Conservation (phyloP, 192 early-diverging fungal genomes). For the Backusella circina region DNA sequence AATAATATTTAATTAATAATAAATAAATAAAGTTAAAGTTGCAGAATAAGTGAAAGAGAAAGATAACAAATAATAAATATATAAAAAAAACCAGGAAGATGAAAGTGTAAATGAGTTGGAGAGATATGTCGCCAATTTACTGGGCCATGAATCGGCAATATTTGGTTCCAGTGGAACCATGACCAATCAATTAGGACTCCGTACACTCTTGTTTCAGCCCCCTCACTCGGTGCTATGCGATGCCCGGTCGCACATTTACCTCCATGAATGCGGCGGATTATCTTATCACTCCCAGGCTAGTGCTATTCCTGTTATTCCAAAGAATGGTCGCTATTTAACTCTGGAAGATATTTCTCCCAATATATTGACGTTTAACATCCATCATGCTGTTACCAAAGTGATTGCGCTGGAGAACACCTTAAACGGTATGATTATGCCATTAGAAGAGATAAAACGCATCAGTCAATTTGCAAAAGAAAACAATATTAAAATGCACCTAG, state of each 20-base stretch:
- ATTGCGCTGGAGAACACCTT: slow-evolving; percentile 90
- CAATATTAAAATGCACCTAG: slow-evolving; percentile 75
- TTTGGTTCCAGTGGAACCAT: slow-evolving; percentile 83
- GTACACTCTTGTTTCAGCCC: slow-evolving; percentile 65
- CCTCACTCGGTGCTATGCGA: slow-evolving; percentile 81
- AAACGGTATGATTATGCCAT: slow-evolving; percentile 79
- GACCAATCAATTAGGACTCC: slow-evolving; percentile 81
- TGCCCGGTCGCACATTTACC: slow-evolving; percentile 69
- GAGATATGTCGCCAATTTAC: slow-evolving; percentile 56
- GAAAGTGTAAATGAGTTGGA: slow-evolving; percentile 64
- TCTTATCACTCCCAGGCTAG: slow-evolving; percentile 73
- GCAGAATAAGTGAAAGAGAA: background rate
- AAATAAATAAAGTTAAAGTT: background rate
- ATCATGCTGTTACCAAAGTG: slow-evolving; percentile 68
- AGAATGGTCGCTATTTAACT: slow-evolving; percentile 59
- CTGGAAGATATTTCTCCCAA: slow-evolving; percentile 51
- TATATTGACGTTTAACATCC: slow-evolving; percentile 40
- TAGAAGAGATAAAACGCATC: slow-evolving; percentile 74
- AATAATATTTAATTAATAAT: background rate
- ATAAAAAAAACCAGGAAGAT: slow-evolving; percentile 17
- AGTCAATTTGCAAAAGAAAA: slow-evolving; percentile 46
- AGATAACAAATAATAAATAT: background rate
- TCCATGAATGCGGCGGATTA: slow-evolving; percentile 81
- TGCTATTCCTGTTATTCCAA: slow-evolving; percentile 62
- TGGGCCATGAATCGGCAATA: slow-evolving; percentile 75